A percentile compares a stretch with the other conserved stretches of the same genome.
Conservation (phyloP, 2,329 filamentous ascomycete species). For the Grosmannia clavigera region DNA sequence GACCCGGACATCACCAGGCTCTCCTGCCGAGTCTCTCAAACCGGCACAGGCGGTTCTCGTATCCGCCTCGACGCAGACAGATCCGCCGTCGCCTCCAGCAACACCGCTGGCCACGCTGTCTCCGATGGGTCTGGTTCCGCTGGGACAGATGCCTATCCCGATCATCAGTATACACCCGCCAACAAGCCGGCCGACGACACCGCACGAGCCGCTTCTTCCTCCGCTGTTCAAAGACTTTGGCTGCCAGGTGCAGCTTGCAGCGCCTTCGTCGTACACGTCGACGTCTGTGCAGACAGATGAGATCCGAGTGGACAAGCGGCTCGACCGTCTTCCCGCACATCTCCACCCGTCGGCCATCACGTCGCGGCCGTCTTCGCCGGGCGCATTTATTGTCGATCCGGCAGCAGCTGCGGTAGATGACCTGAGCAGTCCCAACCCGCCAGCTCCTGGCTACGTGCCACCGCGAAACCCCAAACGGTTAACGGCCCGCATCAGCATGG, state of each 20-base stretch:
- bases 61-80: conserved; percentile 52
- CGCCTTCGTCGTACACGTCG: conserved; percentile 38
- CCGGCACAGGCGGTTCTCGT: conserved; percentile 30
- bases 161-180: conserved; percentile 89
- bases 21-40: conserved; percentile 11
- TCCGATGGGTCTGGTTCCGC: background rate
- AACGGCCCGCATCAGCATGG: conserved; percentile 29
- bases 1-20: background rate
- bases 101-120: background rate
- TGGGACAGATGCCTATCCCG: conserved; percentile 47
- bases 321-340: conserved; percentile 62
- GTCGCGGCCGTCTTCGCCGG: conserved; percentile 46
- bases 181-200: conserved; percentile 68
- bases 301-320: conserved; percentile 69
- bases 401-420: conserved; percentile 21
- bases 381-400: conserved; percentile 13
- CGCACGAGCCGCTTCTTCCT: conserved; percentile 60
- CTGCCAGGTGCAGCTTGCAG: conserved; percentile 58
- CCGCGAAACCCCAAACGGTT: conserved; percentile 49
- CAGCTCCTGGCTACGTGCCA: conserved; percentile 40
- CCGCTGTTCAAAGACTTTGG: conserved; percentile 73
- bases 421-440: conserved; percentile 32
- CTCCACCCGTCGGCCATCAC: conserved; percentile 67
- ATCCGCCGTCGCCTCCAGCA: conserved; percentile 17
- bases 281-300: conserved; percentile 71